Evolutionary conservation across 352 stramenopile species (phyloP), one percentile per base, ranked within the genome.

Genomic region (Phytopythium sindhum): DNA sequence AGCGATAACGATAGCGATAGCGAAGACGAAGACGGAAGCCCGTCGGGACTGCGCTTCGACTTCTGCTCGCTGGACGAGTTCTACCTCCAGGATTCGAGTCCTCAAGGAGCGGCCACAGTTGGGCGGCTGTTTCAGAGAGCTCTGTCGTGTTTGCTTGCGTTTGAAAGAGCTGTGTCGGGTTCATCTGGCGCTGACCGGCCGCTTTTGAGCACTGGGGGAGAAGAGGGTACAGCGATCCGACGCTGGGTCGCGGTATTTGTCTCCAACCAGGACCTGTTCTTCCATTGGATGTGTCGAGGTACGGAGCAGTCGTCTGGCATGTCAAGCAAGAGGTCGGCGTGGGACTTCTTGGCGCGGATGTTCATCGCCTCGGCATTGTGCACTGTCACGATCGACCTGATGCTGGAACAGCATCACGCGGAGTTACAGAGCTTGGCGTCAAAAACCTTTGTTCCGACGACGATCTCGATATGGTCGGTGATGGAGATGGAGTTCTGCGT

Each of bases 401-500:
- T 73, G 37, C 63, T 72, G 61, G 47, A 41, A 28, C 33, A 21
- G 29, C 61, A 65, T 28, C 45, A 60, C 33, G 50, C 19, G 37
- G 26, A 19, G 11, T 37, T 24, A 0, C 19, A 39, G 23, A 42
- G 42, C 9, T 3, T 60, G 2, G 0, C 8, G 11, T 12, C 7
- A 9, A 56, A 28, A 33, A 26, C 61, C 64, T 57, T 14, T n/a
- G 14, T 42, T 35, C 5, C 47, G 60, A 63, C 42, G 50, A 69
- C 41, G 48, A 60, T 69, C 52, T 81, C 78, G 0, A 37, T 85
- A 35, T 88, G 78, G 78, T 72, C 66, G 23, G 67, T 88, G 39
- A 70, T 88, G 50, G 78, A 88, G 67, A 65, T 84, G 33, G 74
- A 84, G 54, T 82, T 88, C n/a, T 77, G 67, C 47, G 64, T 88